These are phyloP conservation scores for Trichomonas vaginalis DNA, from an alignment of 208 protist genomes.

Conservation along the genomic window DNA sequence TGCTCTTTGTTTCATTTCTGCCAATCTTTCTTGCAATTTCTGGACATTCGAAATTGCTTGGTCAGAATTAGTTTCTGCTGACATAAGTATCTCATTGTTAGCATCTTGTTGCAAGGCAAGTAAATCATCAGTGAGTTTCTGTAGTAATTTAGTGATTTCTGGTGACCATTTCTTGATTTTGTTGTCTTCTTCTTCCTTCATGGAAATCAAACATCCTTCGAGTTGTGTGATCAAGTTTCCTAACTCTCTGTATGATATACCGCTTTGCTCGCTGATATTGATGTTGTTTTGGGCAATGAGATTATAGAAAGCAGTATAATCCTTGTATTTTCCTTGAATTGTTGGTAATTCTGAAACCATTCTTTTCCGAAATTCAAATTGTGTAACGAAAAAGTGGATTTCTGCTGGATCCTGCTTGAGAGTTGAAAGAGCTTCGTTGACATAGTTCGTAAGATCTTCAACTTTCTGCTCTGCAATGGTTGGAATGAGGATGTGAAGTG, in stretches of 20 bases:
- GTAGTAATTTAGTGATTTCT: not conserved
- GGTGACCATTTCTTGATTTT: conserved; percentile 10
- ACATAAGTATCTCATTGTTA: not conserved
- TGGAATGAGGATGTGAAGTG: not conserved
- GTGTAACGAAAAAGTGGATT: not conserved
- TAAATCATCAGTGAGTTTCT: not conserved
- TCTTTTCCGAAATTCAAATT: not conserved
- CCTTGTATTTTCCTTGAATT: not conserved
- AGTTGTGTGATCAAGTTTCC: not conserved
- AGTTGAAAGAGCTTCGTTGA: not conserved
- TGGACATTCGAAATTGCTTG: not conserved
- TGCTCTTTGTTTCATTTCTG: not conserved
- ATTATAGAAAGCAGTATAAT: not conserved
- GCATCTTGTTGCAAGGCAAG: not conserved
- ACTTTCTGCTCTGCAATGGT: not conserved
- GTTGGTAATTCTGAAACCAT: not conserved
- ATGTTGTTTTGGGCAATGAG: not conserved
- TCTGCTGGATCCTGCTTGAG: not conserved
- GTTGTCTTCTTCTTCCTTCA: not conserved
- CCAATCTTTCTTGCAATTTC: not conserved
- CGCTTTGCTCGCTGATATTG: not conserved
- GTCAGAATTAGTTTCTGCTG: not conserved
- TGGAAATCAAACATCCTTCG: not conserved
- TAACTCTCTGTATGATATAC: not conserved
- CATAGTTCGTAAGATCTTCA: not conserved